Conservation (phyloP, 257 asterid species). For the Ocimum tenuiflorum region DNA sequence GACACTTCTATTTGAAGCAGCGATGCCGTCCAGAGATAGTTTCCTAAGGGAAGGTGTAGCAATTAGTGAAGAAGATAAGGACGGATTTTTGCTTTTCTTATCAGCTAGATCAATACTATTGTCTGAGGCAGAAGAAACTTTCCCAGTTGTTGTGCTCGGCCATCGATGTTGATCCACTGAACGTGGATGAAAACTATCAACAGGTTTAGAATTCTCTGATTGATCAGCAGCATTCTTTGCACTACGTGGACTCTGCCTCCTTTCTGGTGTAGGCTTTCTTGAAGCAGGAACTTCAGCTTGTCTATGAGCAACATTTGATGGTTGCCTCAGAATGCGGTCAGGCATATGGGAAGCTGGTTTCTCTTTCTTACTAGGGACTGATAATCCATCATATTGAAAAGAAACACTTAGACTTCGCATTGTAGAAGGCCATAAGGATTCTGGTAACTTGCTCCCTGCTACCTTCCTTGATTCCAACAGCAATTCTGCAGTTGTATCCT, state of each 20-base stretch:
- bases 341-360: conserved; percentile 41
- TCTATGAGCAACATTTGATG: conserved; percentile 49
- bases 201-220: conserved; percentile 75
- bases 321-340: conserved; percentile 52
- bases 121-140: conserved; percentile 29
- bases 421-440: conserved; percentile 70
- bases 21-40: conserved; percentile 49
- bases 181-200: conserved; percentile 46
- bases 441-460: conserved; percentile 49
- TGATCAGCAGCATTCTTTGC: conserved; percentile 58
- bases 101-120: conserved; percentile 58
- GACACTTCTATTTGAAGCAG: not conserved
- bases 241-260: conserved; percentile 57
- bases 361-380: conserved; percentile 61
- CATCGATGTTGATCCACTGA: conserved; percentile 70
- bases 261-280: conserved; percentile 68
- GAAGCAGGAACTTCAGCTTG: conserved; percentile 40
- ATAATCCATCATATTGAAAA: conserved; percentile 55
- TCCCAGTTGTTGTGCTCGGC: conserved; percentile 63
- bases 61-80: conserved; percentile 29
- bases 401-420: conserved; percentile 77
- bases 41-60: conserved; percentile 45
- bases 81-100: conserved; percentile 31
- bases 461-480: conserved; percentile 41
- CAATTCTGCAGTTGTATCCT: conserved; percentile 48